These are phyloP conservation scores for Rhytidiadelphus loreus DNA, from an alignment of 225 moss, liverwort and hornwort genomes.

Conservation along the genomic window DNA sequence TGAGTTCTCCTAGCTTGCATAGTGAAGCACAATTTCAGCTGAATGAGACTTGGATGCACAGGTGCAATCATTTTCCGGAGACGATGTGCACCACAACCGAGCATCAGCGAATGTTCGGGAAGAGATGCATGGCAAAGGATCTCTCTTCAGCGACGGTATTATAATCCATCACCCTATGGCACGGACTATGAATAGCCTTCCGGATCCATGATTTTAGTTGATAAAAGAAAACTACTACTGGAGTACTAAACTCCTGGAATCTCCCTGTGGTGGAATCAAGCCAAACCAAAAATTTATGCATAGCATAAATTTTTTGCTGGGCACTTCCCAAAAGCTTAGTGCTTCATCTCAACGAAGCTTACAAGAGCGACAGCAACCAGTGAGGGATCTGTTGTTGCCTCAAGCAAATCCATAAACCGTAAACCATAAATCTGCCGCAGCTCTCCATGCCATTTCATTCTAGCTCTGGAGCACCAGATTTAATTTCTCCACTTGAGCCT, in stretches of 20 bases:
- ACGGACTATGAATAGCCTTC: neutral
- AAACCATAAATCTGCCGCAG: neutral
- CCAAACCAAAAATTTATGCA: neutral
- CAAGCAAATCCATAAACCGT: neutral
- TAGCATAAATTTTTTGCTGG: neutral
- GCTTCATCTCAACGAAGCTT: neutral
- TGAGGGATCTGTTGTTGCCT: neutral
- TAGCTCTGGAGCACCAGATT: neutral
- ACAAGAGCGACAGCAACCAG: neutral
- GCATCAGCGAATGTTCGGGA: neutral
- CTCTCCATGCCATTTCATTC: neutral
- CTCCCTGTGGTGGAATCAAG: neutral
- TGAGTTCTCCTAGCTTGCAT: neutral
- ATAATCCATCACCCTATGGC: neutral
- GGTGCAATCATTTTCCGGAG: neutral
- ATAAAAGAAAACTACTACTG: neutral
- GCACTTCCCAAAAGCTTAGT: neutral
- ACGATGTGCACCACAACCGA: neutral
- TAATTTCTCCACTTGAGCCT: neutral
- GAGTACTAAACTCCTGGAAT: neutral
- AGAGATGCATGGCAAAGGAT: slow-evolving; percentile 3
- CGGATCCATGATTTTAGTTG: neutral
- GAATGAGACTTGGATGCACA: neutral
- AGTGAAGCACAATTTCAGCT: neutral
- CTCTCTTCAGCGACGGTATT: slow-evolving; percentile 2